phyloP scores from a whole-genome alignment of 2,329 filamentous ascomycete genomes.

The Camptophora hylomeconis region DNA sequence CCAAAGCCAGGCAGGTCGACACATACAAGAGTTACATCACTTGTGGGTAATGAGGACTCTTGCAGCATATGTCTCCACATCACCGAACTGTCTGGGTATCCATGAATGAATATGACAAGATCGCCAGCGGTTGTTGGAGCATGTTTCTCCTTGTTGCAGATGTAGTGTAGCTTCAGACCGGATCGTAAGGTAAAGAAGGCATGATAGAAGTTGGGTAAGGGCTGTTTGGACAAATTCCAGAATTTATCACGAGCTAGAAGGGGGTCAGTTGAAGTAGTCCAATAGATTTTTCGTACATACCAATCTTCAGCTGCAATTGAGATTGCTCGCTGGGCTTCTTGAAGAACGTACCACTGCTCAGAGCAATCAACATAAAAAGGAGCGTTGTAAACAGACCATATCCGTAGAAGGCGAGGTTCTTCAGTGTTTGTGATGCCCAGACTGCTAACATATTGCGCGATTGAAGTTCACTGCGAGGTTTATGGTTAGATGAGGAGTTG shows the following conservation, averaged over 20 bases:
- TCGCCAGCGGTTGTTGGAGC: constrained; percentile 10
- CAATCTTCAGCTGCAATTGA: constrained; percentile 26
- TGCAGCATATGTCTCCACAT: constrained; percentile 39
- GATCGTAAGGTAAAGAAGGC: constrained; percentile 36
- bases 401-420: constrained; percentile 12
- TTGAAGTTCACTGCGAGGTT: too few species aligned
- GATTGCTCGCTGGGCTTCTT: constrained; percentile 26
- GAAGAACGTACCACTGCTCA: constrained; percentile 26
- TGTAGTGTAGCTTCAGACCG: constrained; percentile 42
- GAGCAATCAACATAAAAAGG: constrained; percentile 21
- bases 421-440: too few species aligned
- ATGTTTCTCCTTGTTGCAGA: constrained; percentile 32
- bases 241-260: constrained; percentile 36
- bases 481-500: too few species aligned
- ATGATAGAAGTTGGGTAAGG: constrained; percentile 33
- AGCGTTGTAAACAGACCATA: constrained; percentile 24
- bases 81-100: constrained; percentile 46
- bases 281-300: constrained; percentile 17
- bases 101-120: constrained; percentile 44
- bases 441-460: too few species aligned
- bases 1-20: constrained; percentile 48
- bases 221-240: constrained; percentile 38
- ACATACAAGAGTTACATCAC: constrained; percentile 36
- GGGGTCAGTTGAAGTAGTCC: constrained; percentile 3
- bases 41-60: constrained; percentile 25